phyloP scores from a whole-genome alignment of 768 basidiomycete genomes.

The Steccherinum ochraceum region DNA sequence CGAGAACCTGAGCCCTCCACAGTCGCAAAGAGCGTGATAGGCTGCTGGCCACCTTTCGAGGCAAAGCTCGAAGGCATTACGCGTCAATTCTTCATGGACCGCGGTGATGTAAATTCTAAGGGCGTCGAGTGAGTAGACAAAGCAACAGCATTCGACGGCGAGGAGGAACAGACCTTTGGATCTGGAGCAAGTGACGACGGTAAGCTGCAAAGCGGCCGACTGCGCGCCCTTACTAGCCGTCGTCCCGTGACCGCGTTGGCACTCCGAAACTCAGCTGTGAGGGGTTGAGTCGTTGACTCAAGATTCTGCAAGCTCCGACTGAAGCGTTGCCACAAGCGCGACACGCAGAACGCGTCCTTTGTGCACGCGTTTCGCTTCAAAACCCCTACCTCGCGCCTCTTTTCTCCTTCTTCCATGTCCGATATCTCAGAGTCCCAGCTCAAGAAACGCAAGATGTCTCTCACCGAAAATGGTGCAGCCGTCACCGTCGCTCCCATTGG shows the following conservation, averaged over 20 bases:
- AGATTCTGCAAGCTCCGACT: neutral
- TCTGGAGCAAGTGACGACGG: no score
- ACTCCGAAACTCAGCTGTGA: neutral
- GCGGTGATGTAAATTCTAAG: no score
- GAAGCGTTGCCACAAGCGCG: constrained; percentile 3
- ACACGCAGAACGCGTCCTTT: neutral
- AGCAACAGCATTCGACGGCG: no score
- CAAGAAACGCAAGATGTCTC: constrained; percentile 62
- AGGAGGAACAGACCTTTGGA: no score
- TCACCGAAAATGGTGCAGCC: constrained; percentile 23
- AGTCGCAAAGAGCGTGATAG: no score
- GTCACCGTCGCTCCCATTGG: constrained; percentile 31
- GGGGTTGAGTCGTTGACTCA: neutral
- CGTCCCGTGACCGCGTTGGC: neutral
- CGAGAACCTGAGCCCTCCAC: no score
- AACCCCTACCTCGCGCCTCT: neutral
- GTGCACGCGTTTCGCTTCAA: neutral
- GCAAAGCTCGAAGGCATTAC: no score
- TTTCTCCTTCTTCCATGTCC: constrained; percentile 8
- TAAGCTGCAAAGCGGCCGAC: no score
- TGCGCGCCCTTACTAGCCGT: no score
- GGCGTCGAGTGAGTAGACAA: no score
- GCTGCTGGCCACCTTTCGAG: no score
- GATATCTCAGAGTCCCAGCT: constrained; percentile 11
- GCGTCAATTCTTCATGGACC: no score